Percentiles rank a stretch among this genome's conserved stretches.
phyloP scores from a whole-genome alignment of 1,284 basidiomycete species.

The Pseudozyma sp. region DNA sequence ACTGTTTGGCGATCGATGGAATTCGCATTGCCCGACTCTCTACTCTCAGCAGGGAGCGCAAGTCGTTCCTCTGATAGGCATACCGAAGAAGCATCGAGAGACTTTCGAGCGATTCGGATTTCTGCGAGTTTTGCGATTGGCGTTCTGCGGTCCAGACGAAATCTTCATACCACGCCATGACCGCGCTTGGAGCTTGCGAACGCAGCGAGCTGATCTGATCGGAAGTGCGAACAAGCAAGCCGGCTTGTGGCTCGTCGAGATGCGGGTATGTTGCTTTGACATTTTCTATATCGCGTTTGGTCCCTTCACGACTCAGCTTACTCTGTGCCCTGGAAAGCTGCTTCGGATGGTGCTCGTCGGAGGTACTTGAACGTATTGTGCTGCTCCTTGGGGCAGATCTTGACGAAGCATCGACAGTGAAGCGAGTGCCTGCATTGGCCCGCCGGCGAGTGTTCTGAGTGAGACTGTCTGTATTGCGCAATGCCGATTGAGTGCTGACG shows the following conservation, averaged over 20 bases:
- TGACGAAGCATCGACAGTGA: not conserved
- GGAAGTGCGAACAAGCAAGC: conserved; percentile 12
- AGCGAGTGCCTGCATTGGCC: too few relatives aligned
- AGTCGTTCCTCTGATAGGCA: conserved; percentile 24
- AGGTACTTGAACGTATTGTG: not conserved
- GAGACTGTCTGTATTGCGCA: too few relatives aligned
- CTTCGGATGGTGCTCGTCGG: not conserved
- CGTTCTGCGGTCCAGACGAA: conserved; percentile 33
- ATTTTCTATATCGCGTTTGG: not conserved
- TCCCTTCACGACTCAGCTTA: not conserved
- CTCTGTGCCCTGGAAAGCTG: too few relatives aligned
- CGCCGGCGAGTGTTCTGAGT: too few relatives aligned
- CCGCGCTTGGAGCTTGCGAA: conserved; percentile 13
- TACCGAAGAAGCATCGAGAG: conserved; percentile 24
- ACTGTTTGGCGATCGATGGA: not conserved
- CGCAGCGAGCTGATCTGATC: conserved; percentile 5
- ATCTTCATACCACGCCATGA: conserved; percentile 40
- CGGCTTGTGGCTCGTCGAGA: conserved; percentile 15
- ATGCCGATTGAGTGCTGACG: too few relatives aligned
- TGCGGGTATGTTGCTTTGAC: conserved; percentile 12
- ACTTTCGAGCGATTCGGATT: conserved; percentile 20
- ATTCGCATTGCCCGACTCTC: conserved; percentile 21
- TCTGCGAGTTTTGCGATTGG: conserved; percentile 9
- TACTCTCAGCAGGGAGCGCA: conserved; percentile 27
- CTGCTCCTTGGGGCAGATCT: not conserved